Evolutionary conservation across 1,284 basidiomycete genomes (phyloP).

Genomic region (Austroboletus niveus): DNA sequence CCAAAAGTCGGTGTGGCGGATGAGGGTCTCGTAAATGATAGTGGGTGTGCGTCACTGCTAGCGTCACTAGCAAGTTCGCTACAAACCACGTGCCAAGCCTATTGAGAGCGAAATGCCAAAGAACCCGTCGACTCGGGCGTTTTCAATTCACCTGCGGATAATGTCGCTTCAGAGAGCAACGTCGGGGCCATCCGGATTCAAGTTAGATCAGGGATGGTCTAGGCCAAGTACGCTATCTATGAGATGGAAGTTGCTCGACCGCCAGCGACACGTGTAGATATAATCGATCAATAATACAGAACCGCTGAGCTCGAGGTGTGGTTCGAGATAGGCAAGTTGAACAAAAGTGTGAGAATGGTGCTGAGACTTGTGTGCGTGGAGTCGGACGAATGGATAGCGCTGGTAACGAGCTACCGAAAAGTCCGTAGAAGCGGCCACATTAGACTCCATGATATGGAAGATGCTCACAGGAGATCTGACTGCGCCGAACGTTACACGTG

Average conservation of each 20-base stretch:
- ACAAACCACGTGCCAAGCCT: not conserved
- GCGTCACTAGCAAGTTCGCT: too few species aligned
- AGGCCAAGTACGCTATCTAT: not conserved
- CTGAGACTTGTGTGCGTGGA: not conserved
- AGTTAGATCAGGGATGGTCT: not conserved
- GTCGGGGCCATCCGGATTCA: not conserved
- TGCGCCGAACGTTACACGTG: slow-evolving; percentile 4
- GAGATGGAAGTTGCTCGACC: slow-evolving; percentile 1
- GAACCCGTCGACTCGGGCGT: not conserved
- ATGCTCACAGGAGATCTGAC: slow-evolving; percentile 20
- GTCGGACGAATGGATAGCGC: slow-evolving; percentile 1
- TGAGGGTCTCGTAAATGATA: slow-evolving; percentile 18
- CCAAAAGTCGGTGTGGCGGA: slow-evolving; percentile 18
- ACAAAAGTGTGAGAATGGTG: slow-evolving; percentile 24
- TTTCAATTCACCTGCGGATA: not conserved
- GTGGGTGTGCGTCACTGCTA: not conserved
- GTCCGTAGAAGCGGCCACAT: slow-evolving; percentile 7
- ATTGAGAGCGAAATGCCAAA: not conserved
- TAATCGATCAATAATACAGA: not conserved
- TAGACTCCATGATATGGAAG: slow-evolving; percentile 13
- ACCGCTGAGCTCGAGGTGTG: not conserved
- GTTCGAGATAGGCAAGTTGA: slow-evolving; percentile 15
- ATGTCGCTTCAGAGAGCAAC: not conserved
- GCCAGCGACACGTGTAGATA: slow-evolving; percentile 1
- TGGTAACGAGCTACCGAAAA: slow-evolving; percentile 2